phyloP scores from a whole-genome alignment of 1,139 yeast genomes.

The Sugiyamaella neomexicana region DNA sequence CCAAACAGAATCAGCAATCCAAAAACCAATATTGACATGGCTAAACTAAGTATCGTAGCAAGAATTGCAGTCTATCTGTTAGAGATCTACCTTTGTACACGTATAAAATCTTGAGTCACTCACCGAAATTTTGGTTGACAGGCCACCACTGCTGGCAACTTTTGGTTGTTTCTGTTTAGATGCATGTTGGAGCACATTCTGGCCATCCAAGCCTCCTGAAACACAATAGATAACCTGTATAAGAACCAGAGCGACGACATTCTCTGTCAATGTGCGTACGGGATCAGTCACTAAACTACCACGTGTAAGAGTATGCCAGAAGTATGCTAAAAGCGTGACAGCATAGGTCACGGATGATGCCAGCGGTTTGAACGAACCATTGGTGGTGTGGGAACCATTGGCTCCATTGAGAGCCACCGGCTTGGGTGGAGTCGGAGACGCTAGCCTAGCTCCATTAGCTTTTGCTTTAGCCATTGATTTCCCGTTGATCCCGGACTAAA shows the following conservation, averaged over 20 bases:
- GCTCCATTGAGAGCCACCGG: not conserved
- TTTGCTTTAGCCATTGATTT: constrained; percentile 6
- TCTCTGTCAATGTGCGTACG: constrained; percentile 29
- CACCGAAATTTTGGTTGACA: constrained; percentile 14
- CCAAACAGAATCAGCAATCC: constrained; percentile 68
- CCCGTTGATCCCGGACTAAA: not conserved
- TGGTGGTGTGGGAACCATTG: not conserved
- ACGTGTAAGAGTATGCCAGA: constrained; percentile 14
- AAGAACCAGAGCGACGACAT: constrained; percentile 28
- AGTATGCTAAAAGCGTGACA: constrained; percentile 16
- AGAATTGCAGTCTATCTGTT: constrained; percentile 34
- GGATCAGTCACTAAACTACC: constrained; percentile 27
- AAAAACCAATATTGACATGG: constrained; percentile 56
- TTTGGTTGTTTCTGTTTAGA: constrained; percentile 6
- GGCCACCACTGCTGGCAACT: constrained; percentile 2
- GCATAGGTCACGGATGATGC: constrained; percentile 17
- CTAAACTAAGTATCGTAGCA: constrained; percentile 42
- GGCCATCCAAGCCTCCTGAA: constrained; percentile 28
- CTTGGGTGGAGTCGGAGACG: constrained; percentile 2
- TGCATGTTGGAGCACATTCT: constrained; percentile 7
- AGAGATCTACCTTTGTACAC: too few species aligned
- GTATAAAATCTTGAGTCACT: not conserved
- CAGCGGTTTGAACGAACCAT: constrained; percentile 1
- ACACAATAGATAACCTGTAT: constrained; percentile 35
- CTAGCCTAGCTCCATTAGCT: constrained; percentile 2